Evolutionary conservation across 1,284 basidiomycete species (phyloP), one percentile per base, ranked within the genome.

Genomic region (Leccinum griseonigrum): DNA sequence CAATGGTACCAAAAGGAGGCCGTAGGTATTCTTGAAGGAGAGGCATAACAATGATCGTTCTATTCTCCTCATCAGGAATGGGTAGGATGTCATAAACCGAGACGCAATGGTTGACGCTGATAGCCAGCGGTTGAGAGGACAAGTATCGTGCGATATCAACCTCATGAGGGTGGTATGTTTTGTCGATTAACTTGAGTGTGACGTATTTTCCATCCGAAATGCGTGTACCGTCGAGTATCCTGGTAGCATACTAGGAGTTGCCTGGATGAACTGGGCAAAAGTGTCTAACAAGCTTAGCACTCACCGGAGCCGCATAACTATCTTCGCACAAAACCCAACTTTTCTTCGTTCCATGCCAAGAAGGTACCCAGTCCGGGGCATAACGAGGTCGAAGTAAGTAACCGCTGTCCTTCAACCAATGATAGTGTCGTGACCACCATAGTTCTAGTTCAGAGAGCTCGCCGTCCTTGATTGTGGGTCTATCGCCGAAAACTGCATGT

Each of bases 381-480:
- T 75, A 78, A 1, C 77, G 68, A 4, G 70, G 67, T 2, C 78
- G 72, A 13, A 80, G 71, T 32, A 70, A 58, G 54, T 79, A 78
- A 4, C 78, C 78, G 16, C 22, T 60, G 2, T 67, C 67, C 56
- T 71, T 65, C 2, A 79, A 59, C 74, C 74, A 79, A 14, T 53
- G 43, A 16, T 72, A 71, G 18, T 70, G 74, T 36, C 64, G 54
- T 5, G 63, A 50, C 76, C 77, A 78, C 63, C 69, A 77, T 2
- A 29, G 5, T 16, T 67, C 66, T 0, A 43, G 48, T 8, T 63
- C 56, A 4, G 59, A 34, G 0, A 67, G 68, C 7, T 60, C 34
- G 32, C 32, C 58, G 1, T 54, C 70, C 63, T 18, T 1, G 0
- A 16, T 11, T 7, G 40, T 52, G 1, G 53, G 34, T 6, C 2